Evolutionary conservation across 495 filamentous ascomycete species (phyloP).

Genomic region (Neurospora hispaniola): DNA sequence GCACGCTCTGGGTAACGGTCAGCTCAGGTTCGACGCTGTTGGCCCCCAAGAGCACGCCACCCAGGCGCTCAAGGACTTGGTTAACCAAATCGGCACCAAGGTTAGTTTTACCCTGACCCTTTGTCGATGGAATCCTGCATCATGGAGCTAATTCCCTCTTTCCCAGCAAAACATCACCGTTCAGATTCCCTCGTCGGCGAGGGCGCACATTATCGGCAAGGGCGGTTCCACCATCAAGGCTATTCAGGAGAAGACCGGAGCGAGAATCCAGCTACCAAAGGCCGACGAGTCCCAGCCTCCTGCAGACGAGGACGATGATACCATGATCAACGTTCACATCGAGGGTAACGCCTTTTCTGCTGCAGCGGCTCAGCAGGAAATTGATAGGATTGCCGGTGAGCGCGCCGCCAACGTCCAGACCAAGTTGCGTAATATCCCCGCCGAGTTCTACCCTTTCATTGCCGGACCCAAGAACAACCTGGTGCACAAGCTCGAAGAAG

Average conservation of each 20-base stretch:
- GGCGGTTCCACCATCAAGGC: constrained; percentile 82
- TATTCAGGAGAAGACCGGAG: constrained; percentile 74
- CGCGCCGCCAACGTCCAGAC: constrained; percentile 69
- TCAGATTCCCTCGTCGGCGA: constrained; percentile 69
- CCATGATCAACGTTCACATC: constrained; percentile 71
- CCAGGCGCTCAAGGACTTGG: constrained; percentile 76
- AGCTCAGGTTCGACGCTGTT: constrained; percentile 66
- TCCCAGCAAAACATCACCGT: constrained; percentile 59
- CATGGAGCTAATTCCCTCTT: background rate
- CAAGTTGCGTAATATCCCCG: constrained; percentile 67
- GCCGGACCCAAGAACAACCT: constrained; percentile 65
- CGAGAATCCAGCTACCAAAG: constrained; percentile 80
- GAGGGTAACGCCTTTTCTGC: constrained; percentile 84
- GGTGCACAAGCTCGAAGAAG: constrained; percentile 54
- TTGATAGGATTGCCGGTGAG: constrained; percentile 77
- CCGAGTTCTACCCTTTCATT: constrained; percentile 94
- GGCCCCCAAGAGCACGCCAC: constrained; percentile 68
- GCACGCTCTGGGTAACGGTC: constrained; percentile 52
- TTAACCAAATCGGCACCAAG: constrained; percentile 75
- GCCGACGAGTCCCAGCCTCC: constrained; percentile 45
- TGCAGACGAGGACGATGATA: constrained; percentile 73
- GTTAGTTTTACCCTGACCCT: constrained; percentile 32
- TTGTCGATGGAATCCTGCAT: background rate
- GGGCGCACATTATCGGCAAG: constrained; percentile 83
- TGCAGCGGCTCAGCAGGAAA: constrained; percentile 67